phyloP scores from a whole-genome alignment of 2,329 filamentous ascomycete genomes.

The Lasiodiplodia sp. region DNA sequence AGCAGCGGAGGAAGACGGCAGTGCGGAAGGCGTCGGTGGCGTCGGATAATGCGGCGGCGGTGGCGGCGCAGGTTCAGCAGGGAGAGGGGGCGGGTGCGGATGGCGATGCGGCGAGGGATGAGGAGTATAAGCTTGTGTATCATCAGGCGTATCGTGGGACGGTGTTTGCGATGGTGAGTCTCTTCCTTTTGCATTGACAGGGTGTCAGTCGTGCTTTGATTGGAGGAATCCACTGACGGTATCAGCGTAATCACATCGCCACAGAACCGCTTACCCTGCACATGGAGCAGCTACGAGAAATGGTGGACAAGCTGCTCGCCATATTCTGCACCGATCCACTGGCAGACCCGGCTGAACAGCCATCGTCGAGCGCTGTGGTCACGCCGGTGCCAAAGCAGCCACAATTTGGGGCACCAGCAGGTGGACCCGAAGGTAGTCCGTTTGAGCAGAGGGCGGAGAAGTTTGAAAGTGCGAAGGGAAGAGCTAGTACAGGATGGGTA shows the following conservation, averaged over 20 bases:
- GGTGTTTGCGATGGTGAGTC: conserved; percentile 54
- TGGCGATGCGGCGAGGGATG: conserved; percentile 46
- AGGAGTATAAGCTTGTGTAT: conserved; percentile 61
- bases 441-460: not conserved
- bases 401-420: not conserved
- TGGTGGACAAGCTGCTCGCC: conserved; percentile 55
- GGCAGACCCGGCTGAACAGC: not conserved
- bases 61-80: not conserved
- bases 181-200: not conserved
- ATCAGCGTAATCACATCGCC: conserved; percentile 49
- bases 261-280: conserved; percentile 47
- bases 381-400: not conserved
- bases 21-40: conserved; percentile 20
- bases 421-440: not conserved
- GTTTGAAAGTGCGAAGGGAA: not conserved
- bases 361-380: not conserved
- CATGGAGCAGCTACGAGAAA: conserved; percentile 54
- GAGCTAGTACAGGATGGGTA: not conserved
- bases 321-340: conserved; percentile 56
- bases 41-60: not conserved
- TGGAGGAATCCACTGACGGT: not conserved
- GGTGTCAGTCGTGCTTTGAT: not conserved
- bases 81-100: conserved; percentile 38
- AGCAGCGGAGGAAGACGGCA: conserved; percentile 47
- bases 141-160: conserved; percentile 60